These are phyloP conservation scores for Penicillium bovifimosum DNA, from an alignment of 495 filamentous ascomycete genomes.

Conservation along the genomic window DNA sequence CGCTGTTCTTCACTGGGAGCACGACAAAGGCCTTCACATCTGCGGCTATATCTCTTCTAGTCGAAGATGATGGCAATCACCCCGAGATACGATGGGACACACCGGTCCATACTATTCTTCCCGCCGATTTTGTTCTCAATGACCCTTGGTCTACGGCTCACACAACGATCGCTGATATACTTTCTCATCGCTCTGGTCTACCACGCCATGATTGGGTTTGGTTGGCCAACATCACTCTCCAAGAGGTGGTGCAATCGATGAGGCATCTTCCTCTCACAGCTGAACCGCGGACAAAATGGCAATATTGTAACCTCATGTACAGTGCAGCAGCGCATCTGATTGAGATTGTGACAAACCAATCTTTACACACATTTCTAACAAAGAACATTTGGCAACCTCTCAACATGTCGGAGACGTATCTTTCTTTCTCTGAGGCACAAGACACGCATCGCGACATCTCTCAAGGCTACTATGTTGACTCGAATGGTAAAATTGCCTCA, in stretches of 20 bases:
- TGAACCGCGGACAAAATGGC: slow-evolving; percentile 37
- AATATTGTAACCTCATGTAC: slow-evolving; percentile 53
- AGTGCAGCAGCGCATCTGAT: slow-evolving; percentile 38
- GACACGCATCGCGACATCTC: slow-evolving; percentile 3
- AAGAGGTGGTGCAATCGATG: slow-evolving; percentile 32
- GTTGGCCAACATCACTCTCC: slow-evolving; percentile 18
- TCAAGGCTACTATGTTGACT: slow-evolving; percentile 1
- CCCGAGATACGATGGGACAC: slow-evolving; percentile 41
- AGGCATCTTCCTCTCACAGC: slow-evolving; percentile 38
- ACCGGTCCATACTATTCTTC: slow-evolving; percentile 40
- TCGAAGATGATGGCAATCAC: slow-evolving; percentile 29
- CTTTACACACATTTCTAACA: slow-evolving; percentile 38
- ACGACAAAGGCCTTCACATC: slow-evolving; percentile 53
- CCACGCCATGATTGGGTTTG: slow-evolving; percentile 39
- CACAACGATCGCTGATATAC: slow-evolving; percentile 46
- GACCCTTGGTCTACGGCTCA: slow-evolving; percentile 37
- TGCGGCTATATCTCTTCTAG: slow-evolving; percentile 40
- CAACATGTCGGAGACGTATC: slow-evolving; percentile 33
- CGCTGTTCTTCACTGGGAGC: slow-evolving; percentile 38
- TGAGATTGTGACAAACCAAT: slow-evolving; percentile 22
- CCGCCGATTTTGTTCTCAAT: slow-evolving; percentile 47
- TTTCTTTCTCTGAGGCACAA: slow-evolving; percentile 5
- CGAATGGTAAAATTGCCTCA: not conserved
- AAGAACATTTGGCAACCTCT: slow-evolving; percentile 44
- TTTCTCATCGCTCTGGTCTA: slow-evolving; percentile 47